Evolutionary conservation across 2,329 filamentous ascomycete genomes (phyloP).

Genomic region (Blastomyces gilchristii): DNA sequence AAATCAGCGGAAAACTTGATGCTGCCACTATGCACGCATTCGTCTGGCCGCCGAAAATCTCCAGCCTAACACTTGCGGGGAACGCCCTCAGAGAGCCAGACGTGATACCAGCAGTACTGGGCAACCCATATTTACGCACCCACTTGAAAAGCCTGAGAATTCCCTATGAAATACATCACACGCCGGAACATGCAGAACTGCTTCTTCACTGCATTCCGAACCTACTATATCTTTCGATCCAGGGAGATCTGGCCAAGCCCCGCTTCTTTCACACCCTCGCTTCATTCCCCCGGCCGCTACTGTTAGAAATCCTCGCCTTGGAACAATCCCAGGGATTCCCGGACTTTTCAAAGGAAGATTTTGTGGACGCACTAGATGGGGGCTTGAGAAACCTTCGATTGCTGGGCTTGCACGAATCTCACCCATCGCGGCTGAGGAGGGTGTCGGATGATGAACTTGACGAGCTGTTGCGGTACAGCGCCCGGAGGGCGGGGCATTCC

Average conservation of each 20-base stretch:
- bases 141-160: not conserved
- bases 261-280: not conserved
- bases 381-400: conserved; percentile 21
- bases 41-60: conserved; percentile 23
- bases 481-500: conserved; percentile 9
- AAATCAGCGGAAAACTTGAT: conserved; percentile 10
- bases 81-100: conserved; percentile 11
- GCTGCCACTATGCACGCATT: conserved; percentile 15
- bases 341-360: conserved; percentile 17
- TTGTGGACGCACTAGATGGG: conserved; percentile 19
- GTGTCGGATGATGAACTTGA: conserved; percentile 23
- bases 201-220: not conserved
- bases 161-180: not conserved
- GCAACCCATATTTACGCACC: not conserved
- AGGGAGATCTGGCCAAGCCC: not conserved
- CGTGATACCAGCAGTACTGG: not conserved
- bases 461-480: conserved; percentile 19
- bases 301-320: conserved; percentile 24
- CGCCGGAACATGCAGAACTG: not conserved
- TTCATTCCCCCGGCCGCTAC: conserved; percentile 12
- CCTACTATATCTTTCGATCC: conserved; percentile 1
- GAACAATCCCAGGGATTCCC: conserved; percentile 16
- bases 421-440: not conserved
- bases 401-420: conserved; percentile 21
- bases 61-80: conserved; percentile 15